Evolutionary conservation across 1,284 basidiomycete genomes (phyloP), one percentile per base, ranked within the genome.

Genomic region (Moniliella sp.): DNA sequence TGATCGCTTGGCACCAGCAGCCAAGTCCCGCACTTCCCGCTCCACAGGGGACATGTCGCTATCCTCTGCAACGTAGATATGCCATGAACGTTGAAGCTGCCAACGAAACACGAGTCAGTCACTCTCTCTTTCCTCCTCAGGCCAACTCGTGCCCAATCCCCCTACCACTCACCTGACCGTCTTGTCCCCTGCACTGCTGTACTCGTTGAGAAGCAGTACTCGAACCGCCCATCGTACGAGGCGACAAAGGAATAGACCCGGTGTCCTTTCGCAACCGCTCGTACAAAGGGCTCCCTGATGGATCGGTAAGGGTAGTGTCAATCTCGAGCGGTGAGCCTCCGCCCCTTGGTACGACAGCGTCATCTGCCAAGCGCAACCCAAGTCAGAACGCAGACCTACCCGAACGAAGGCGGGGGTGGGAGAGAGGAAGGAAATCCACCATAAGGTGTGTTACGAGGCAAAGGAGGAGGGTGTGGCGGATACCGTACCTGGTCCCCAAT

Each of bases 151-250:
- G n/a, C 7, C 12, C 16, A 4, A 4, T 12, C 60, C 75, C n/a
- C n/a, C n/a, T n/a, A n/a, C n/a, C n/a, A n/a, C n/a, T 47, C 55
- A 82, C 78, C 76, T 80, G 50, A 99, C 74, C 42, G 81, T 76
- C 65, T 97, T 99, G 64, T 88, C 80, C 27, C 80, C 75, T 46
- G 93, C 76, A 16, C 78, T 75, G 52, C 78, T 83, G 78, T 93
- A 93, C 62, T 84, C 76, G 62, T 99, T 99, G 80, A 84, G 69
- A 97, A 97, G 66, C 91, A 99, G 59, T 94, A 94, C 48, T 81
- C 78, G 59, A 88, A 76, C 32, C 81, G 66, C 0, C 91, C 91
- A 47, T 86, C 76, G 48, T 68, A 71, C 38, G 75, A 72, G 8
- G 86, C 86, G 3, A 82, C 82, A 44, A 91, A 74, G 17, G 79